Percentiles rank a stretch among this genome's conserved stretches.
These are phyloP conservation scores for Nectriaceae sp. DNA, from an alignment of 2,329 filamentous ascomycete species.

Conservation along the genomic window DNA sequence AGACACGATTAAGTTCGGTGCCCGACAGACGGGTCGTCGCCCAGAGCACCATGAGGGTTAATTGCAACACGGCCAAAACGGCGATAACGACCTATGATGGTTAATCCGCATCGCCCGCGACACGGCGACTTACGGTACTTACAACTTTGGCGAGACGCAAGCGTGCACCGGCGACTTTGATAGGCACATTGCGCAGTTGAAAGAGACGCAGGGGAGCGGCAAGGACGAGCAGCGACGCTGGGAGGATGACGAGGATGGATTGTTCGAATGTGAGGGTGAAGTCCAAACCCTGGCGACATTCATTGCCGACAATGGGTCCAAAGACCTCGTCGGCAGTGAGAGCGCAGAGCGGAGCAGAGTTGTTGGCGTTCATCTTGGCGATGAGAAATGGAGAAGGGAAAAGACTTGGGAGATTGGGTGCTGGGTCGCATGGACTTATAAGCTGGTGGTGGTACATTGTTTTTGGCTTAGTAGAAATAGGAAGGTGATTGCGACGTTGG, in stretches of 20 bases:
- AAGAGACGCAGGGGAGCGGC: constrained; percentile 33
- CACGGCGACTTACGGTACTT: constrained; percentile 4
- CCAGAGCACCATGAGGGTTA: constrained; percentile 37
- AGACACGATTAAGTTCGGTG: constrained; percentile 27
- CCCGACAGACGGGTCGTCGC: constrained; percentile 15
- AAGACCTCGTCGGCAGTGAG: constrained; percentile 27
- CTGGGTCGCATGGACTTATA: too few relatives aligned
- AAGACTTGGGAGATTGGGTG: too few relatives aligned
- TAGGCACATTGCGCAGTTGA: constrained; percentile 26
- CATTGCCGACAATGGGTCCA: constrained; percentile 23
- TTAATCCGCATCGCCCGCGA: neutral
- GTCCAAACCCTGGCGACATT: constrained; percentile 47
- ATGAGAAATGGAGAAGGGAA: constrained; percentile 2
- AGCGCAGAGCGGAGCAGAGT: constrained; percentile 18
- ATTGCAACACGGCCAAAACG: constrained; percentile 33
- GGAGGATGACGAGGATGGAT: constrained; percentile 34
- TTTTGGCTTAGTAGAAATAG: too few relatives aligned
- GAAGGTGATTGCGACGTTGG: too few relatives aligned
- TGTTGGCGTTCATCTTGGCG: constrained; percentile 23
- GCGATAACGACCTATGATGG: constrained; percentile 22
- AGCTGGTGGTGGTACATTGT: too few relatives aligned
- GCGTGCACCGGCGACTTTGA: constrained; percentile 25
- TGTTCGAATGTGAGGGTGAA: constrained; percentile 51
- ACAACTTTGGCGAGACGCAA: constrained; percentile 32
- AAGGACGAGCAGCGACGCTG: constrained; percentile 33